Conservation (phyloP, 2,329 filamentous ascomycete genomes). For the Phoma sp. region DNA sequence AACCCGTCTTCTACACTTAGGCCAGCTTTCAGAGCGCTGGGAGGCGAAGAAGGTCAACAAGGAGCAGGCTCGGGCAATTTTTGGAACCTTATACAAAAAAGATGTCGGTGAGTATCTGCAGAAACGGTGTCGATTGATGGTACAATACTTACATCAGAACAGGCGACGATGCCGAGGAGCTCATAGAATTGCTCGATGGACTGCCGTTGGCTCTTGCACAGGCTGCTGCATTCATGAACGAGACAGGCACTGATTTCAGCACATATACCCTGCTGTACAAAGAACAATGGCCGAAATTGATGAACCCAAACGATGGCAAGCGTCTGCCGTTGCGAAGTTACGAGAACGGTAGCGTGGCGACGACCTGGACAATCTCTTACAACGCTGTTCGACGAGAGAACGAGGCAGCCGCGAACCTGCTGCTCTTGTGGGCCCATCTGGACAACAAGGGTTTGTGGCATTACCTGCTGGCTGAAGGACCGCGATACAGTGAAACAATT, state of each 20-base stretch:
- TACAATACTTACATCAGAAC: background rate
- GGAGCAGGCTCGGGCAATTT: conserved; percentile 17
- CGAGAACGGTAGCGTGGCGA: background rate
- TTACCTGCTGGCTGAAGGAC: conserved; percentile 19
- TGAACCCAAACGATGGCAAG: background rate
- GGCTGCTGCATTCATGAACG: conserved; percentile 53
- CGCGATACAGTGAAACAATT: conserved; percentile 2
- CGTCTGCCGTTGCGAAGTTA: background rate
- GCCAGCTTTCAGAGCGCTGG: conserved; percentile 24
- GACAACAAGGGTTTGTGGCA: conserved; percentile 26
- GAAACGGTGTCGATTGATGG: conserved; percentile 2
- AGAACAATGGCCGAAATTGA: background rate
- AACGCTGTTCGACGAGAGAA: conserved; percentile 22
- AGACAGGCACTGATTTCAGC: background rate
- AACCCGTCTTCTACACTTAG: conserved; percentile 24
- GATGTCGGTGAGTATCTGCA: background rate
- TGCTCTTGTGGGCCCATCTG: conserved; percentile 22
- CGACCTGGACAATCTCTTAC: background rate
- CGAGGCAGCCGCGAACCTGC: conserved; percentile 25
- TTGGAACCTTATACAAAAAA: conserved; percentile 11
- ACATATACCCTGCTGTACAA: conserved; percentile 2
- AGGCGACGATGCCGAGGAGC: background rate
- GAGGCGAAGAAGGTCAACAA: conserved; percentile 12
- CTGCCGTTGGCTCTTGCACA: conserved; percentile 54
- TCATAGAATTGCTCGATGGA: conserved; percentile 50